Evolutionary conservation across 2,329 filamentous ascomycete species (phyloP), one percentile per base, ranked within the genome.

Genomic region (Gyromitra esculenta): DNA sequence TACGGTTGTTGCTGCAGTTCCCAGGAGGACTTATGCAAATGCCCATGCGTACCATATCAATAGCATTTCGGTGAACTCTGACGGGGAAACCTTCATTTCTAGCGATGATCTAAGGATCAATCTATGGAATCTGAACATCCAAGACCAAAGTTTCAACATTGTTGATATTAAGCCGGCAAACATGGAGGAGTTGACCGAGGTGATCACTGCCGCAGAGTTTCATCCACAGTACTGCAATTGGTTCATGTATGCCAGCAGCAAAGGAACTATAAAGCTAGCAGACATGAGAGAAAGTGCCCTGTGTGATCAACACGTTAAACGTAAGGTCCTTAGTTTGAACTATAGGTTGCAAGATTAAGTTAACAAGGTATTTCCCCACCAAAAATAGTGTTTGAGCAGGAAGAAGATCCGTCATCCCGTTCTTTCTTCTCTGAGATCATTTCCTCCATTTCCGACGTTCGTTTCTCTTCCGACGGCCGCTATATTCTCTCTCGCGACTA

Each of bases 371-470:
- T 21, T 56, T 9, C 35, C 35, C 37, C 7, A n/a, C 5, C 15
- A n/a, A 81, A 35, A 62, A 63, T 81, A 99, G 96, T 97, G 84
- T 99, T 99, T 82, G 96, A 99, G 84, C 96, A 98, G 86, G 96
- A 99, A 85, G 96, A 99, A 85, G 96, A 99, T 82, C 94, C 94
- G 0, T 92, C 94, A 7, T 93, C 94, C n/a, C 90, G 95, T 79
- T 98, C 96, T 0, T 99, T 99, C 88, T 99, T 99, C 85, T 98
- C 95, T 63, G 96, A 99, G 86, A 99, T 99, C 83, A 99, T 99
- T 81, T 98, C 96, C 48, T 98, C 96, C 78, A 99, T 99, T 83
- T 99, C 96, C 13, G 96, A 99, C 83, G 96, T 99, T 60, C 93
- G 96, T 79, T 99, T 99, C 85, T 98, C 96, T 65, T 89, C 96